These are phyloP conservation scores for Hypericum perforatum DNA, from an alignment of 345 rosid genomes.

Conservation along the genomic window DNA sequence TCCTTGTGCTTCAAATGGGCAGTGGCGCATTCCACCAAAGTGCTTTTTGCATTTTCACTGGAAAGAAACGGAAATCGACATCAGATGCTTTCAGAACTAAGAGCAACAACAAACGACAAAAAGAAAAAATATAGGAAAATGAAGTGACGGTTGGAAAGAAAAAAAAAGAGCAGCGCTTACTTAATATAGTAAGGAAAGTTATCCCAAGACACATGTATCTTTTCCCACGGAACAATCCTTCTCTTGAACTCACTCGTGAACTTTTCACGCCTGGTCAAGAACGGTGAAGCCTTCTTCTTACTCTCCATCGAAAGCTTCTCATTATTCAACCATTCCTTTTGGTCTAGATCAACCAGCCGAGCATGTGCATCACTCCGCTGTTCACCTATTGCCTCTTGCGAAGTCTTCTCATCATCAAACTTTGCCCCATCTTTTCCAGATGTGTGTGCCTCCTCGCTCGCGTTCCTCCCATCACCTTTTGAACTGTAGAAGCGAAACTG, in stretches of 20 bases:
- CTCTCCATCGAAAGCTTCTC: constrained; percentile 66
- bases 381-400: constrained; percentile 17
- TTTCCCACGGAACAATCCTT: constrained; percentile 89
- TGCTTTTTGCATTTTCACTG: constrained; percentile 67
- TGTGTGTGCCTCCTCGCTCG: constrained; percentile 55
- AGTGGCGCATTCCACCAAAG: constrained; percentile 75
- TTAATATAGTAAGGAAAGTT: constrained; percentile 83
- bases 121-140: not conserved
- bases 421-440: constrained; percentile 39
- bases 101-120: not conserved
- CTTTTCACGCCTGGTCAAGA: constrained; percentile 57
- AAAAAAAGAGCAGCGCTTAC: constrained; percentile 36
- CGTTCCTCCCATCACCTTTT: constrained; percentile 72
- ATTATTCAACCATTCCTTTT: constrained; percentile 80
- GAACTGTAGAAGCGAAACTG: constrained; percentile 63
- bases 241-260: constrained; percentile 70
- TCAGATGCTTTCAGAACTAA: constrained; percentile 3
- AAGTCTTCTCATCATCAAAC: constrained; percentile 36
- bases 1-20: constrained; percentile 74
- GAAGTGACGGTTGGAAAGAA: constrained; percentile 5
- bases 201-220: constrained; percentile 81
- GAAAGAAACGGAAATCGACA: constrained; percentile 9
- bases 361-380: constrained; percentile 47
- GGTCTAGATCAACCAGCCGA: constrained; percentile 77
- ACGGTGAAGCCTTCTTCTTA: constrained; percentile 73